Percentiles rank a stretch among this genome's conserved stretches.
Evolutionary conservation across 148 eudicot species (phyloP).

Genomic region (Euryodendron excelsum): DNA sequence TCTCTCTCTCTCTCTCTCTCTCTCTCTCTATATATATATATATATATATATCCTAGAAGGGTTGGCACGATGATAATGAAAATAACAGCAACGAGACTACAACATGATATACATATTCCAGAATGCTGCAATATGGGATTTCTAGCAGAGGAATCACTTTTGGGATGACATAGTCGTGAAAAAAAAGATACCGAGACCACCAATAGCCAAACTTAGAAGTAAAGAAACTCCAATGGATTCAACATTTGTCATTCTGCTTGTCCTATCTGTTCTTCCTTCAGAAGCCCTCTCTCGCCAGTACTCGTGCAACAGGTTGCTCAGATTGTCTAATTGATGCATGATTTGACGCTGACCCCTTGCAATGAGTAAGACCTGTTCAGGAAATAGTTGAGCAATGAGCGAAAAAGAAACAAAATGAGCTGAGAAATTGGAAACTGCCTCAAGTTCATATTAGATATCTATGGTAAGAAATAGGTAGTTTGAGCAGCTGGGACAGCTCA

Average conservation of each 20-base stretch:
- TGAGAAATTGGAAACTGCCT: no score
- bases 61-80: neutral
- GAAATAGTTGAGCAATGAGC: neutral
- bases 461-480: no score
- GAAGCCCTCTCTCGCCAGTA: conserved; percentile 46
- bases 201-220: conserved; percentile 52
- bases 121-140: neutral
- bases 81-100: neutral
- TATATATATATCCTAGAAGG: no score
- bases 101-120: neutral
- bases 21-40: no score
- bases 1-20: no score
- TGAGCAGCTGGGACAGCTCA: no score
- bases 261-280: conserved; percentile 35
- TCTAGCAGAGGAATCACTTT: conserved; percentile 23
- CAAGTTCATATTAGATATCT: no score
- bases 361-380: conserved; percentile 54
- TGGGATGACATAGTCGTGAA: conserved; percentile 40
- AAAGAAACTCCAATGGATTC: conserved; percentile 48
- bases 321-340: conserved; percentile 72
- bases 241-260: conserved; percentile 26
- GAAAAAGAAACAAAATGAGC: neutral
- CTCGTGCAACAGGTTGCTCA: conserved; percentile 64
- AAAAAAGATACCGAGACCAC: conserved; percentile 60
- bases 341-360: conserved; percentile 72